Evolutionary conservation across 2,329 filamentous ascomycete genomes (phyloP), one percentile per base, ranked within the genome.

Genomic region (Penicillium sp.): DNA sequence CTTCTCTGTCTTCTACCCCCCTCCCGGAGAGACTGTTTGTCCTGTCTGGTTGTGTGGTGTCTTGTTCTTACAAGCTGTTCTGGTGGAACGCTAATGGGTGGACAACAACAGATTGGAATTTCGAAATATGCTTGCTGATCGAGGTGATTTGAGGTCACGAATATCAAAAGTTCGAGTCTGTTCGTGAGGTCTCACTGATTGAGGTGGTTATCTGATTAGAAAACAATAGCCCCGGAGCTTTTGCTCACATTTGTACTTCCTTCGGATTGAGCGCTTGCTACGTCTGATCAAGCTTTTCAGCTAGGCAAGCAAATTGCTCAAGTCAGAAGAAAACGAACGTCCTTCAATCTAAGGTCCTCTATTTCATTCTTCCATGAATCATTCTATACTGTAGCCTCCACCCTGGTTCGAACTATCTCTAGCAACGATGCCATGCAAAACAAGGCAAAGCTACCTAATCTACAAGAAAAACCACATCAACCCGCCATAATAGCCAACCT

Each of bases 401-500:
- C 28, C 5, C 45, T 20, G 15, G 6, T 2, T 57, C 25, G 3
- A 22, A 22, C 22, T 52, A 38, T 45, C 41, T 58, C 22, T 51
- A 50, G 42, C n/a, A 34, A 48, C 34, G 8, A 42, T 14, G 38
- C 12, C 47, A 38, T 49, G 14, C 22, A 42, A 25, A 15, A 14
- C 5, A 2, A 20, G 4, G 15, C 12, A 35, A 14, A 17, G 31
- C 31, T 14, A 22, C 22, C 22, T 22, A 12, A 47, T 35, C 47
- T 35, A 49, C 28, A 35, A 35, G 12, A 6, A 49, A 31, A 15
- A 11, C 20, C 12, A 12, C 5, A 15, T 47, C 43, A 47, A 47
- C 14, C 43, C 34, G 70, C 69, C 17, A 69, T 73, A 62, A 75
- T 74, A 38, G 71, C 66, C 62, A 74, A 61, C 17, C 66, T 62